Conservation (phyloP, 768 basidiomycete genomes). For the Rhodosporidiobolus sp. region DNA sequence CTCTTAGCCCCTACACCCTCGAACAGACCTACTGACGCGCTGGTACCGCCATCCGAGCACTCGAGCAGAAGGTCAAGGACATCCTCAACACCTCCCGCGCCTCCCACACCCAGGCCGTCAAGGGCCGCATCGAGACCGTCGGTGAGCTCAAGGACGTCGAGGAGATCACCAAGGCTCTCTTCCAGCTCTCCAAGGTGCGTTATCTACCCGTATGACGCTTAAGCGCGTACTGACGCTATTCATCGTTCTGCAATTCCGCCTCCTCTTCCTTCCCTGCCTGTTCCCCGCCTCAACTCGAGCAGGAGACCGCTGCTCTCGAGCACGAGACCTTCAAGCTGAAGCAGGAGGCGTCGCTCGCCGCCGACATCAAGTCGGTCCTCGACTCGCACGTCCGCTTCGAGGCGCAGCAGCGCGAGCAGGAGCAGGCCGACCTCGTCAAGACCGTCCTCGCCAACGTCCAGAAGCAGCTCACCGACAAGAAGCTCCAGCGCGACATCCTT, state of each 20-base stretch:
- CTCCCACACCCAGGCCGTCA: constrained; percentile 89
- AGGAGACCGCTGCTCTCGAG: constrained; percentile 92
- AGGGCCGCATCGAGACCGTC: constrained; percentile 86
- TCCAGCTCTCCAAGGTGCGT: constrained; percentile 81
- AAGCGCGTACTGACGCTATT: not conserved
- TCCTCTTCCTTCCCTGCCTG: not conserved
- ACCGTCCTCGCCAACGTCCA: constrained; percentile 83
- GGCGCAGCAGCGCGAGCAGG: constrained; percentile 91
- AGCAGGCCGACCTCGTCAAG: constrained; percentile 88
- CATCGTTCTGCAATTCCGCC: not conserved
- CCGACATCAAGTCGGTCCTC: constrained; percentile 88
- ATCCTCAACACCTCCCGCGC: constrained; percentile 76
- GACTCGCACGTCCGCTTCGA: constrained; percentile 99
- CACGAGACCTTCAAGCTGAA: constrained; percentile 81
- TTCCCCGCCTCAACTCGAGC: not conserved
- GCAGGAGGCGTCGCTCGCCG: constrained; percentile 78
- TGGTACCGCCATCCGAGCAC: not conserved
- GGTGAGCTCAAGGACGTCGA: constrained; percentile 95
- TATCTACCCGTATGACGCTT: not conserved
- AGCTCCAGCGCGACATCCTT: constrained; percentile 81
- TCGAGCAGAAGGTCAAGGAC: constrained; percentile 63
- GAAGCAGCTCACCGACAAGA: constrained; percentile 76
- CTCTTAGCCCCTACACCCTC: not conserved
- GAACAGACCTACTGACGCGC: not conserved
- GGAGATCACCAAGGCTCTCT: constrained; percentile 81